Percentiles rank a stretch among this genome's conserved stretches.
phyloP scores from a whole-genome alignment of 805 yeast genomes.

The Komagataella mondaviorum region DNA sequence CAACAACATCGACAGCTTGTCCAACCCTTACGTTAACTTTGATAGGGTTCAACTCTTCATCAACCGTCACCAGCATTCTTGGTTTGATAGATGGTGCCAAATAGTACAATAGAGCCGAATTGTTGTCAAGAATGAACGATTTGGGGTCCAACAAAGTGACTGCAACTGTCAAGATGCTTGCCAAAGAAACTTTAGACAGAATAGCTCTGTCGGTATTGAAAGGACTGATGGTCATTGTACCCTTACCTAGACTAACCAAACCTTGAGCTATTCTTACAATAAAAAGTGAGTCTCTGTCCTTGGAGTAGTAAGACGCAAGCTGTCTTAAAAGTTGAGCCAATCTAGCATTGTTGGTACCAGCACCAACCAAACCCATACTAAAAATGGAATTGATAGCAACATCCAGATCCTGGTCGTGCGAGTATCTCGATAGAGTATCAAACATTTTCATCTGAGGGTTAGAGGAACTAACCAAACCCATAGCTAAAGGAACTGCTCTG shows the following conservation, averaged over 20 bases:
- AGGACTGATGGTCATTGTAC: conserved; percentile 81
- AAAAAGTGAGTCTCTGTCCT: conserved; percentile 82
- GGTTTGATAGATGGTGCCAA: conserved; percentile 86
- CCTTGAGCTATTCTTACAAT: conserved; percentile 95
- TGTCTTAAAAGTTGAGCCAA: conserved; percentile 92
- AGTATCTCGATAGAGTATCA: conserved; percentile 89
- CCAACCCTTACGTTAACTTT: conserved; percentile 97
- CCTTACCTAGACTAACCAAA: conserved; percentile 88
- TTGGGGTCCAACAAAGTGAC: conserved; percentile 80
- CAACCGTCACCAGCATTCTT: conserved; percentile 83
- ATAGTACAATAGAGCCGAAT: conserved; percentile 74
- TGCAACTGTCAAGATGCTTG: conserved; percentile 74
- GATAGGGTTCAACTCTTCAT: conserved; percentile 79
- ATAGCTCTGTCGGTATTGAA: conserved; percentile 82
- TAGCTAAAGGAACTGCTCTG: conserved; percentile 94
- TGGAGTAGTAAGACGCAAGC: conserved; percentile 82
- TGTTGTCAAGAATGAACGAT: conserved; percentile 61
- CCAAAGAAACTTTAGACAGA: conserved; percentile 78
- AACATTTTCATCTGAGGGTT: conserved; percentile 95
- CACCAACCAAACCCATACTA: conserved; percentile 96
- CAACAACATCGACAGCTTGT: conserved; percentile 97
- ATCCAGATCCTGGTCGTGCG: conserved; percentile 90
- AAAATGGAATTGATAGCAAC: conserved; percentile 92
- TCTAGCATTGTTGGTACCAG: conserved; percentile 98
- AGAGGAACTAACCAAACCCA: conserved; percentile 88